These are phyloP conservation scores for Nitzschia sp. DNA, from an alignment of 108 stramenopile genomes.

Conservation along the genomic window DNA sequence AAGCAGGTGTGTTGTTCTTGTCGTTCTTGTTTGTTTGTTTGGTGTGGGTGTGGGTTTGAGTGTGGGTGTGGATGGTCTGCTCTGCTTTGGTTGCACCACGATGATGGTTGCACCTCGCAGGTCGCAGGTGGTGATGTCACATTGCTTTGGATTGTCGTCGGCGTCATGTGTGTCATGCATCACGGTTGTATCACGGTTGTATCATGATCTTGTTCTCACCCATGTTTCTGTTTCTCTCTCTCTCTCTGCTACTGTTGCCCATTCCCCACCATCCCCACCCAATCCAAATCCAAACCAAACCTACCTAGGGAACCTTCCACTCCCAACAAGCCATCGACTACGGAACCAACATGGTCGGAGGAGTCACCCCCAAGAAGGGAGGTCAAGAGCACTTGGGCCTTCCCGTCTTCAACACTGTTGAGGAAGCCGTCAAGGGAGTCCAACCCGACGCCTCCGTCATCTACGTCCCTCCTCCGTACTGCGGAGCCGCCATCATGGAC, in stretches of 20 bases:
- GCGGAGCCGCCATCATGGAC: constrained; percentile 92
- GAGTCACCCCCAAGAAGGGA: constrained; percentile 96
- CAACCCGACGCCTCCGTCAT: constrained; percentile 98
- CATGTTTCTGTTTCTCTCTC: not conserved
- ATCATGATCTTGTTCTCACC: not conserved
- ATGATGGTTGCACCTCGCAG: not conserved
- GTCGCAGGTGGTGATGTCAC: no score
- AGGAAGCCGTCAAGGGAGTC: constrained; percentile 78
- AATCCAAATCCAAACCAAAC: not conserved
- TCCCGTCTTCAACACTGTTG: constrained; percentile 95
- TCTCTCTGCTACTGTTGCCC: not conserved
- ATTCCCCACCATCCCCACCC: not conserved
- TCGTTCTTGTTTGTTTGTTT: no score
- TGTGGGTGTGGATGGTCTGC: not conserved
- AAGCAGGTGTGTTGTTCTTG: constrained; percentile 72
- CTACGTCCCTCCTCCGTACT: constrained; percentile 97
- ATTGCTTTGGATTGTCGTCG: no score
- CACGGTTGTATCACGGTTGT: no score
- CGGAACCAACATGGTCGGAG: constrained; percentile 98
- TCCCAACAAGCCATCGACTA: constrained; percentile 95
- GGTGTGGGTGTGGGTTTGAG: not conserved
- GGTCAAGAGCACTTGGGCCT: constrained; percentile 90
- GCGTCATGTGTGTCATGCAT: no score
- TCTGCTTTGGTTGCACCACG: not conserved
- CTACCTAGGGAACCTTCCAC: constrained; percentile 74